These are phyloP conservation scores for Pichia kudriavzevii DNA, from an alignment of 1,139 yeast species.

Conservation along the genomic window DNA sequence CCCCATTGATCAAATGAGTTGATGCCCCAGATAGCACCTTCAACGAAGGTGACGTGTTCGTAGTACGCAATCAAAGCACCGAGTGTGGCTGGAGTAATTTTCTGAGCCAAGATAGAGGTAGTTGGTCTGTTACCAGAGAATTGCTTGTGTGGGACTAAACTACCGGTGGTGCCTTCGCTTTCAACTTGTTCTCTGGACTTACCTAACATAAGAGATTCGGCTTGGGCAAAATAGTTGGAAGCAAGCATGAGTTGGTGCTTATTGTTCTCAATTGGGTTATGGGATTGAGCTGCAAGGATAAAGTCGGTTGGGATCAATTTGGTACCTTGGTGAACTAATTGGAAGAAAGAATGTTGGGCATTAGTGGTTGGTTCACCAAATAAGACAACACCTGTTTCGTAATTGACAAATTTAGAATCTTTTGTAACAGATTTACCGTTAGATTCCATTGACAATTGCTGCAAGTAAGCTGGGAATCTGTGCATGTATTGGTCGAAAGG, in stretches of 20 bases:
- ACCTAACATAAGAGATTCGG: constrained; percentile 97
- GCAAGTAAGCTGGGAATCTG: constrained; percentile 98
- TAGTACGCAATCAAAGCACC: constrained; percentile 96
- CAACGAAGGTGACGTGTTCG: constrained; percentile 94
- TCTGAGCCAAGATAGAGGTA: constrained; percentile 89
- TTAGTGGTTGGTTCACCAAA: constrained; percentile 99
- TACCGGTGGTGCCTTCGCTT: constrained; percentile 83
- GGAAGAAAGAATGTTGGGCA: constrained; percentile 99
- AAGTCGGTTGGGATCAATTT: constrained; percentile 95
- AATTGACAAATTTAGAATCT: constrained; percentile 81
- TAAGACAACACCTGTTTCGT: constrained; percentile 90
- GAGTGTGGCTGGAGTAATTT: constrained; percentile 90
- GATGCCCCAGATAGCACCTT: constrained; percentile 99
- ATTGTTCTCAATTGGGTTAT: constrained; percentile 92
- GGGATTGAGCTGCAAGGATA: constrained; percentile 94
- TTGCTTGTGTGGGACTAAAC: constrained; percentile 87
- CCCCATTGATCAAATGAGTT: constrained; percentile 99
- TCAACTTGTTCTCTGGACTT: constrained; percentile 78
- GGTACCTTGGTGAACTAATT: constrained; percentile 97
- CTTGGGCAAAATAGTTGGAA: constrained; percentile 95
- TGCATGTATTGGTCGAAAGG: constrained; percentile 98
- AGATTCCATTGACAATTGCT: constrained; percentile 97
- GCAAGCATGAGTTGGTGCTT: constrained; percentile 97
- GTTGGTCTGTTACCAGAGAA: constrained; percentile 99
- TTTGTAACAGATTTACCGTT: constrained; percentile 97